Percentiles rank a stretch among this genome's conserved stretches.
phyloP scores from a whole-genome alignment of 257 asterid species.

The Scutellaria baicalensis region DNA sequence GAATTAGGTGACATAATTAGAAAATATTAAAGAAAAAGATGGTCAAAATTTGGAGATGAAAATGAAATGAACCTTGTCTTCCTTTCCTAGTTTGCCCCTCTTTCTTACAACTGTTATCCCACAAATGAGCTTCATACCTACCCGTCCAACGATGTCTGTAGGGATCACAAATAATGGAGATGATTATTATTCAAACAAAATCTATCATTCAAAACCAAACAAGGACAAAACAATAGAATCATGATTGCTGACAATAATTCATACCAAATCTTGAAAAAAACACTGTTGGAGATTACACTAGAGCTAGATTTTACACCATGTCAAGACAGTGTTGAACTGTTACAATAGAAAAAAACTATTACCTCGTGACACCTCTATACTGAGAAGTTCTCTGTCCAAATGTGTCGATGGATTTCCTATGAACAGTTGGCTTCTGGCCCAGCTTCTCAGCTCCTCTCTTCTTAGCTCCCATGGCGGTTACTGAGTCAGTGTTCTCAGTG shows the following conservation, averaged over 20 bases:
- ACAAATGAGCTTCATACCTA: constrained; percentile 52
- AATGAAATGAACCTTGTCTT: constrained; percentile 43
- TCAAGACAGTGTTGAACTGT: not conserved
- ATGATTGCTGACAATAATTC: constrained; percentile 14
- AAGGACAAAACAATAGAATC: constrained; percentile 10
- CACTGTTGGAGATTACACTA: not conserved
- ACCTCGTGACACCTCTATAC: constrained; percentile 97
- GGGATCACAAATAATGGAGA: not conserved
- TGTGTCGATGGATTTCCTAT: constrained; percentile 88
- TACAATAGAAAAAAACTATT: not conserved
- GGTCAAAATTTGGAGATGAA: not conserved
- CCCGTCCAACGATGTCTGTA: constrained; percentile 53
- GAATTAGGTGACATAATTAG: constrained; percentile 21
- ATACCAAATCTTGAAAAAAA: constrained; percentile 35
- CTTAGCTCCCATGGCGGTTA: constrained; percentile 49
- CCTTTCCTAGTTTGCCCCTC: constrained; percentile 54
- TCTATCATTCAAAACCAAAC: not conserved
- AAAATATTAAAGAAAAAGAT: constrained; percentile 10
- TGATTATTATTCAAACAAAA: not conserved
- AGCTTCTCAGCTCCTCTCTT: constrained; percentile 48
- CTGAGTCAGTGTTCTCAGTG: constrained; percentile 26
- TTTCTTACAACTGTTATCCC: constrained; percentile 55
- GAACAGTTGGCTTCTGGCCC: constrained; percentile 56
- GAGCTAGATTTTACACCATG: not conserved
- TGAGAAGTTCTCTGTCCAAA: constrained; percentile 97